phyloP scores from a whole-genome alignment of 2,329 filamentous ascomycete genomes.

The Cladosporium sp. region DNA sequence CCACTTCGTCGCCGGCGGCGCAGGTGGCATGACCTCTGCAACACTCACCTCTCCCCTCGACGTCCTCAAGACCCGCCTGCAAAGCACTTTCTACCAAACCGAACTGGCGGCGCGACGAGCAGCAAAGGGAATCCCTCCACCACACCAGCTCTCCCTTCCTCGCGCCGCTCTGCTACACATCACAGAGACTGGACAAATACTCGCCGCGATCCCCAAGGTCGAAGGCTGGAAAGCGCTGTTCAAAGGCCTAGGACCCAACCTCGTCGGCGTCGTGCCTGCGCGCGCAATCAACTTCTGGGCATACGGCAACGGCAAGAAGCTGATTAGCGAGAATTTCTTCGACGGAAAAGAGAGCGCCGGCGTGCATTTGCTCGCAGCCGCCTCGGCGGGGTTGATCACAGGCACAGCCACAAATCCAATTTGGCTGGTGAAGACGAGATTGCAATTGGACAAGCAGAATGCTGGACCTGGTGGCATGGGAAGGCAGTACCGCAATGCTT shows the following conservation, averaged over 20 bases:
- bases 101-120: constrained; percentile 70
- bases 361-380: constrained; percentile 76
- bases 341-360: constrained; percentile 66
- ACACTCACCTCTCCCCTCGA: constrained; percentile 93
- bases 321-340: constrained; percentile 75
- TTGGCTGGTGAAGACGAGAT: constrained; percentile 90
- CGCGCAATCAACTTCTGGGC: constrained; percentile 91
- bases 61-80: constrained; percentile 87
- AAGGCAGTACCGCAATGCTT: constrained; percentile 80
- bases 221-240: constrained; percentile 89
- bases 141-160: constrained; percentile 61
- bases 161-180: constrained; percentile 73
- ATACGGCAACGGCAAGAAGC: constrained; percentile 86
- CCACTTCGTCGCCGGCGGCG: constrained; percentile 85
- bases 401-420: constrained; percentile 93
- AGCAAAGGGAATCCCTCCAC: constrained; percentile 56
- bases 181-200: constrained; percentile 80
- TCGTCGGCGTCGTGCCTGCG: constrained; percentile 85
- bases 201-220: constrained; percentile 73
- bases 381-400: constrained; percentile 77
- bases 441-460: constrained; percentile 87
- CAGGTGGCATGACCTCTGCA: constrained; percentile 87
- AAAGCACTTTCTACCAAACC: constrained; percentile 91
- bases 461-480: constrained; percentile 56
- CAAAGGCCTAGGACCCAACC: constrained; percentile 87